A percentile compares a stretch with the other conserved stretches of the same genome.
Conservation (phyloP, 2,329 filamentous ascomycete genomes). For the Calonectria multiphialidica region DNA sequence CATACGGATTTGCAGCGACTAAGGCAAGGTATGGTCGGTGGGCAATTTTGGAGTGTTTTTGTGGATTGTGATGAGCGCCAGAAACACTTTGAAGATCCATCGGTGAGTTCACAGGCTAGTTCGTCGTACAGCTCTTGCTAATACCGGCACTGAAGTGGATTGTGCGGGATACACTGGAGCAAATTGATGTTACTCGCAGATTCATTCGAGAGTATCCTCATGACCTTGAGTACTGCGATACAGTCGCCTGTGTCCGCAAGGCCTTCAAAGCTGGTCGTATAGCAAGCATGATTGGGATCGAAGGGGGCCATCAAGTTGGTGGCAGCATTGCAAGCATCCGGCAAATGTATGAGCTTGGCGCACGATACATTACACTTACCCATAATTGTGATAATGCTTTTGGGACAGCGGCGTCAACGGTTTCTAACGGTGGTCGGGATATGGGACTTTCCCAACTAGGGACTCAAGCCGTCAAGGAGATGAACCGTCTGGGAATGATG, state of each 20-base stretch:
- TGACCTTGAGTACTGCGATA: conserved; percentile 24
- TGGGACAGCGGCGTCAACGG: conserved; percentile 28
- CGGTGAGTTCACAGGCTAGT: too few relatives aligned
- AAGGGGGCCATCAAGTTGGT: conserved; percentile 26
- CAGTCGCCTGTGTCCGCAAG: not conserved
- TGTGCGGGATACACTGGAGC: conserved; percentile 30
- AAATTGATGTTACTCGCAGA: conserved; percentile 29
- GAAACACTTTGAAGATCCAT: too few relatives aligned
- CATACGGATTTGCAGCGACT: conserved; percentile 25
- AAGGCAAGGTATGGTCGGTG: conserved; percentile 26
- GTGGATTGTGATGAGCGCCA: conserved; percentile 29
- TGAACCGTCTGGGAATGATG: conserved; percentile 46
- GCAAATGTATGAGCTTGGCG: conserved; percentile 43
- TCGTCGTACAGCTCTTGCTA: conserved; percentile 10
- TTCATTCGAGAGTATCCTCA: conserved; percentile 21
- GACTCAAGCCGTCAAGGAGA: conserved; percentile 38
- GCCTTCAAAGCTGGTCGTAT: conserved; percentile 23
- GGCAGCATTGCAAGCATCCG: conserved; percentile 22
- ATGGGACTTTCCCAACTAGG: conserved; percentile 35
- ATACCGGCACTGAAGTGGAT: conserved; percentile 13
- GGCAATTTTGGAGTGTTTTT: conserved; percentile 30
- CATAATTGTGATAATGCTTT: conserved; percentile 37
- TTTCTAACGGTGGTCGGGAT: conserved; percentile 14
- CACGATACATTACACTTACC: conserved; percentile 45
- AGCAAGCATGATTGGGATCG: conserved; percentile 23